These are phyloP conservation scores for Globisporangium solare DNA, from an alignment of 352 stramenopile genomes.

Conservation along the genomic window DNA sequence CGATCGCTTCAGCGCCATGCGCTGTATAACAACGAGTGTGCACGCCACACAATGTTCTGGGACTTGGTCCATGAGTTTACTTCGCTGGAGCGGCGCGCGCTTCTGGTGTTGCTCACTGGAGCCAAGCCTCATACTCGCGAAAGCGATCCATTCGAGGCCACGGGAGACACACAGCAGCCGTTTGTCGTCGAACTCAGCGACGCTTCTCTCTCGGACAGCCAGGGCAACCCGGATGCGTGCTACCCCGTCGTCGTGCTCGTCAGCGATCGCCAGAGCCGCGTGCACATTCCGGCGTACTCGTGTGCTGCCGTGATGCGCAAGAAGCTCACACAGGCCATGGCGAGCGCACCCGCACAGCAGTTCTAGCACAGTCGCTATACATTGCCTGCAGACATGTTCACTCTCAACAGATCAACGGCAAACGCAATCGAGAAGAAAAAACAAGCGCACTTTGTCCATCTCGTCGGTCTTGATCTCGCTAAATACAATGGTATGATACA, in stretches of 20 bases:
- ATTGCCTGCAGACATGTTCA: slow-evolving; percentile 6
- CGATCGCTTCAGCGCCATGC: slow-evolving; percentile 26
- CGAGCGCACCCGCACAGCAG: slow-evolving; percentile 7
- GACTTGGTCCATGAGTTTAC: slow-evolving; percentile 31
- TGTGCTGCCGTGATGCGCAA: slow-evolving; percentile 35
- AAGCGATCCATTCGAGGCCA: slow-evolving; percentile 5
- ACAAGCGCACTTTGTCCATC: slow-evolving; percentile 12
- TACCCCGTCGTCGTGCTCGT: slow-evolving; percentile 49
- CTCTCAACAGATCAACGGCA: background rate
- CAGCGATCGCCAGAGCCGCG: slow-evolving; percentile 19
- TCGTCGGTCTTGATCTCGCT: slow-evolving; percentile 18
- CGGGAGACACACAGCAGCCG: background rate
- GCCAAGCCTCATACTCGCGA: background rate
- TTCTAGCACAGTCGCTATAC: too few species aligned
- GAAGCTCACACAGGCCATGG: slow-evolving; percentile 63
- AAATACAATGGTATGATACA: slow-evolving; percentile 33
- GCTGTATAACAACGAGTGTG: slow-evolving; percentile 17
- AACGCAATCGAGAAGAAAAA: too few species aligned
- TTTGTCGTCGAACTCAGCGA: slow-evolving; percentile 45
- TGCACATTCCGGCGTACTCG: slow-evolving; percentile 67
- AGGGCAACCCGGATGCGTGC: slow-evolving; percentile 47
- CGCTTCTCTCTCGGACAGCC: slow-evolving; percentile 32
- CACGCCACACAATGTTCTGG: slow-evolving; percentile 49
- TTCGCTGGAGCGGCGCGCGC: slow-evolving; percentile 31
- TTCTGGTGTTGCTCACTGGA: slow-evolving; percentile 47